Evolutionary conservation across 208 protist genomes (phyloP).

Genomic region (Crithidia mellificae): DNA sequence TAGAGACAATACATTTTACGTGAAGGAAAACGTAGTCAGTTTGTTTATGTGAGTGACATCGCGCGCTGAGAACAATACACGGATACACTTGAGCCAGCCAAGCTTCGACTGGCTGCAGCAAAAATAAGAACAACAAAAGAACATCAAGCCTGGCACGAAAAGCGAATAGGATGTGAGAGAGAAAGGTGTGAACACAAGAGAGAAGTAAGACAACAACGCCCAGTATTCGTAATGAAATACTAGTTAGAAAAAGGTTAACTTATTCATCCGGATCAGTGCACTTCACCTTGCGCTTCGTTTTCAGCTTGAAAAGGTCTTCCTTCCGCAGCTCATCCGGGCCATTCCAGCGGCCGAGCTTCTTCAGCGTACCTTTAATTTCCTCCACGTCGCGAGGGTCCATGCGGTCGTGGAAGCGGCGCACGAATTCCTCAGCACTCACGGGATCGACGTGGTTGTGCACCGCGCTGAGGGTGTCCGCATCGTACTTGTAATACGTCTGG

Average conservation of each 20-base stretch:
- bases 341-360: slow-evolving; percentile 76
- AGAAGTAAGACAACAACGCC: no score
- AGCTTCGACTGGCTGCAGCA: no score
- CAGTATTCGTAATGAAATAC: no score
- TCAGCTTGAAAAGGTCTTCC: slow-evolving; percentile 80
- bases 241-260: no score
- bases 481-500: slow-evolving; percentile 80
- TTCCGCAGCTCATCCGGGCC: slow-evolving; percentile 67
- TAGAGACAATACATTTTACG: background rate
- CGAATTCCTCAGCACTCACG: slow-evolving; percentile 73
- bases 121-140: no score
- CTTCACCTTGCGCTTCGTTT: slow-evolving; percentile 72
- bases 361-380: slow-evolving; percentile 67
- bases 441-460: slow-evolving; percentile 85
- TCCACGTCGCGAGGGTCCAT: slow-evolving; percentile 70
- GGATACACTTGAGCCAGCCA: background rate
- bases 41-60: no score
- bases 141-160: no score
- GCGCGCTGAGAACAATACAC: background rate
- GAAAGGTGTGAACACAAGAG: background rate
- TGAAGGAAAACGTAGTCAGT: background rate
- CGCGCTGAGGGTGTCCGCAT: slow-evolving; percentile 76
- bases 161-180: no score
- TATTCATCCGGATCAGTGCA: slow-evolving; percentile 72
- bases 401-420: slow-evolving; percentile 80